phyloP scores from a whole-genome alignment of 805 yeast genomes.

The Cyberlindnera lachancei region DNA sequence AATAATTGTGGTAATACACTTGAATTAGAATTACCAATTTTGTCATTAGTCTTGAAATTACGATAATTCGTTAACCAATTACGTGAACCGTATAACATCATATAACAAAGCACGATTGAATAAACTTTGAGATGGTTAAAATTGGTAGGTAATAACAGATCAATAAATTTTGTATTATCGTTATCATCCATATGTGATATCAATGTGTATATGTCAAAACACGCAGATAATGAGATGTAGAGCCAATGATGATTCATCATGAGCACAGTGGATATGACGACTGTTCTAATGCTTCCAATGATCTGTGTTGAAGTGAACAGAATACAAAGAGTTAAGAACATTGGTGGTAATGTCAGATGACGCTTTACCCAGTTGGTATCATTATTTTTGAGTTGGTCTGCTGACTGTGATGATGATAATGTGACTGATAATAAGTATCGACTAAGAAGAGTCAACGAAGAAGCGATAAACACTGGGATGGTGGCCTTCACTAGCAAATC shows the following conservation, averaged over 20 bases:
- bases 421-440: no score
- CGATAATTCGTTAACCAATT: no score
- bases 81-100: conserved; percentile 2
- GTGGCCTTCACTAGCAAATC: no score
- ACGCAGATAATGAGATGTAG: conserved; percentile 5
- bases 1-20: no score
- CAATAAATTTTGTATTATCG: no score
- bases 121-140: neutral
- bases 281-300: conserved; percentile 20
- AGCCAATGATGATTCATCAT: conserved; percentile 12
- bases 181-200: conserved; percentile 3
- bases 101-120: conserved; percentile 1
- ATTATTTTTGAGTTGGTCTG: no score
- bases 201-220: conserved; percentile 9
- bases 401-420: no score
- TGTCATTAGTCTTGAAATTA: no score
- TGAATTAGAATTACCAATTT: no score
- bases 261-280: conserved; percentile 13
- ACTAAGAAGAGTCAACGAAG: conserved; percentile 9
- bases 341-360: no score
- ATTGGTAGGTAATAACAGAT: neutral
- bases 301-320: conserved; percentile 9
- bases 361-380: no score
- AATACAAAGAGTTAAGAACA: conserved; percentile 5
- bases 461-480: conserved; percentile 13